These are phyloP conservation scores for Lepidium africanum DNA, from an alignment of 345 rosid species.

Conservation along the genomic window DNA sequence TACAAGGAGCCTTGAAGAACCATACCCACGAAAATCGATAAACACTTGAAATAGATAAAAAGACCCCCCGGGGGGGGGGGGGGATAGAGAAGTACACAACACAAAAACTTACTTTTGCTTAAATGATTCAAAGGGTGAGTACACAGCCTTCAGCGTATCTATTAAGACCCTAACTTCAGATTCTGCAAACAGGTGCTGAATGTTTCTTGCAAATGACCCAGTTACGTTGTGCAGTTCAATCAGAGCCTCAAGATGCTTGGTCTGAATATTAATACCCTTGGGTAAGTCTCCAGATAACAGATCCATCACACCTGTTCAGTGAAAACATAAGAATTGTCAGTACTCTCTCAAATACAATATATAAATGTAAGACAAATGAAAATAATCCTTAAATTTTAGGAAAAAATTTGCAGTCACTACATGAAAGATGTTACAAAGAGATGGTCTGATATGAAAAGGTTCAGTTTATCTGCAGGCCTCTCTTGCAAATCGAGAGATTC, in stretches of 20 bases:
- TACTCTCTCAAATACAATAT: neutral
- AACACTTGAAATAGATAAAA: neutral
- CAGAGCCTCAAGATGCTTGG: slow-evolving; percentile 86
- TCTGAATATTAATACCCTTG: slow-evolving; percentile 83
- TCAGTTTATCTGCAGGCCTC: neutral
- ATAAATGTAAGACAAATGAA: neutral
- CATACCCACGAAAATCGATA: neutral
- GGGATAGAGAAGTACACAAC: neutral
- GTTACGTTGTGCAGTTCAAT: slow-evolving; percentile 89
- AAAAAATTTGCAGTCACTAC: neutral
- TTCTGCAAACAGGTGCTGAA: slow-evolving; percentile 87
- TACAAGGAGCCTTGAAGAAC: slow-evolving; percentile 5
- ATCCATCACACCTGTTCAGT: slow-evolving; percentile 67
- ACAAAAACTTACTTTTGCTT: slow-evolving; percentile 65
- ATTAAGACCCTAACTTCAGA: slow-evolving; percentile 66
- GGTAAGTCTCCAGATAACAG: slow-evolving; percentile 86
- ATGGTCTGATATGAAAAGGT: neutral
- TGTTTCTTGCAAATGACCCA: slow-evolving; percentile 77
- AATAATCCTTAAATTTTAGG: neutral
- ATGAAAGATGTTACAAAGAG: neutral
- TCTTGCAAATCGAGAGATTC: neutral
- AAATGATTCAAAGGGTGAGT: slow-evolving; percentile 79
- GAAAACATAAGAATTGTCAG: slow-evolving; percentile 16
- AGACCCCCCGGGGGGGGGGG: no score
- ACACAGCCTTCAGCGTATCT: slow-evolving; percentile 84